phyloP scores from a whole-genome alignment of 331 rosid species.

The Quercus phellos region DNA sequence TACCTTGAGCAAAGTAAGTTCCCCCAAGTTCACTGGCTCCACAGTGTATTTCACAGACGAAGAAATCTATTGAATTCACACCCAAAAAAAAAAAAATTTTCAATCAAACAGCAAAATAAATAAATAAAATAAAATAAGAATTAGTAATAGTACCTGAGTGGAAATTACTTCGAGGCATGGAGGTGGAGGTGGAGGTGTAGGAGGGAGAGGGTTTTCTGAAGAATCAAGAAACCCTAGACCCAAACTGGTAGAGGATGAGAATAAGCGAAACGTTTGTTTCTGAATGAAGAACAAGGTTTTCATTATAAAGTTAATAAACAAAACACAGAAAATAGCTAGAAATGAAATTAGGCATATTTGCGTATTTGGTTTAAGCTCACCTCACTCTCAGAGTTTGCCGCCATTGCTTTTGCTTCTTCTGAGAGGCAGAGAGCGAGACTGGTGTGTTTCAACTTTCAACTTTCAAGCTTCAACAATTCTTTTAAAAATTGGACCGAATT shows the following conservation, averaged over 20 bases:
- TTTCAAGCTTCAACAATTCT: too few species aligned
- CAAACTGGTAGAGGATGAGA: slow-evolving; percentile 43
- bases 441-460: too few species aligned
- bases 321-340: neutral
- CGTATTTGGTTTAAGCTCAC: slow-evolving; percentile 10
- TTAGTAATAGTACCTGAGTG: slow-evolving; percentile 47
- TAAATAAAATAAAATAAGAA: neutral
- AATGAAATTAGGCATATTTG: neutral
- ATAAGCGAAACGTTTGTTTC: slow-evolving; percentile 47
- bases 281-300: slow-evolving; percentile 11
- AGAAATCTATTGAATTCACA: slow-evolving; percentile 34
- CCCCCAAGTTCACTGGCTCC: slow-evolving; percentile 62
- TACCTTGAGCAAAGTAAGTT: slow-evolving; percentile 81
- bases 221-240: slow-evolving; percentile 54
- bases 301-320: neutral
- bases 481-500: too few species aligned
- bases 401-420: slow-evolving; percentile 13
- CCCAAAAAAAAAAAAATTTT: neutral
- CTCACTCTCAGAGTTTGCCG: slow-evolving; percentile 25
- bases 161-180: slow-evolving; percentile 64
- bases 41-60: slow-evolving; percentile 37
- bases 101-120: neutral
- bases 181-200: slow-evolving; percentile 77
- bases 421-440: too few species aligned
- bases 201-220: slow-evolving; percentile 31